Conservation (phyloP, 768 basidiomycete genomes). For the Lyophyllum decastes region DNA sequence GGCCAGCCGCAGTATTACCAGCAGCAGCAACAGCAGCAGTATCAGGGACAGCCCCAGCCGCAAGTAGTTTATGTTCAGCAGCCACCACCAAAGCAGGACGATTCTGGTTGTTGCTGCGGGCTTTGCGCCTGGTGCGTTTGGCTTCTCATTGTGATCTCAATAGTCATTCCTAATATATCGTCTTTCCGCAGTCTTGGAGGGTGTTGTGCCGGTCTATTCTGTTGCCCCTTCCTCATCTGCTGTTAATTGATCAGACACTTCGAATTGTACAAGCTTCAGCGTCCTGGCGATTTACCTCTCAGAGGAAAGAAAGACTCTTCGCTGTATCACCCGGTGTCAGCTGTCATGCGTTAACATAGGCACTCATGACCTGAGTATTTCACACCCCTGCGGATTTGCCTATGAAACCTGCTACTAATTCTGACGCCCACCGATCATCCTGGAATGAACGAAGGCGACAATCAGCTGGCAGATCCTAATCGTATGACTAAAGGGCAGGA, state of each 20-base stretch:
- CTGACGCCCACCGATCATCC: no score
- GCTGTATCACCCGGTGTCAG: no score
- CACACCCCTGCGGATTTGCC: no score
- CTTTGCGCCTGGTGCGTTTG: slow-evolving; percentile 19
- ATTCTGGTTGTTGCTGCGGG: slow-evolving; percentile 4
- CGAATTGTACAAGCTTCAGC: no score
- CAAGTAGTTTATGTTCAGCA: slow-evolving; percentile 20
- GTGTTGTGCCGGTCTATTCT: slow-evolving; percentile 11
- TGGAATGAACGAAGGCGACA: no score
- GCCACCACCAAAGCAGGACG: neutral
- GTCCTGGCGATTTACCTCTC: no score
- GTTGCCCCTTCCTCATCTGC: slow-evolving; percentile 18
- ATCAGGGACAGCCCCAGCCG: slow-evolving; percentile 16
- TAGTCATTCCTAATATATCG: neutral
- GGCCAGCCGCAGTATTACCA: neutral
- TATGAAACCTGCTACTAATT: no score
- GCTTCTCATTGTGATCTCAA: neutral
- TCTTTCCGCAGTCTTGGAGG: slow-evolving; percentile 5
- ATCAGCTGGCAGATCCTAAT: no score
- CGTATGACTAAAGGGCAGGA: no score
- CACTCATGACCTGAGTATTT: no score
- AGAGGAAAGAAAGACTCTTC: no score
- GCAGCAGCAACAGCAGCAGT: slow-evolving; percentile 10
- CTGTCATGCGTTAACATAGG: no score
- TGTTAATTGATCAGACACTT: neutral